Conservation (phyloP, 441 rosid genomes). For the Brassica balearica region DNA sequence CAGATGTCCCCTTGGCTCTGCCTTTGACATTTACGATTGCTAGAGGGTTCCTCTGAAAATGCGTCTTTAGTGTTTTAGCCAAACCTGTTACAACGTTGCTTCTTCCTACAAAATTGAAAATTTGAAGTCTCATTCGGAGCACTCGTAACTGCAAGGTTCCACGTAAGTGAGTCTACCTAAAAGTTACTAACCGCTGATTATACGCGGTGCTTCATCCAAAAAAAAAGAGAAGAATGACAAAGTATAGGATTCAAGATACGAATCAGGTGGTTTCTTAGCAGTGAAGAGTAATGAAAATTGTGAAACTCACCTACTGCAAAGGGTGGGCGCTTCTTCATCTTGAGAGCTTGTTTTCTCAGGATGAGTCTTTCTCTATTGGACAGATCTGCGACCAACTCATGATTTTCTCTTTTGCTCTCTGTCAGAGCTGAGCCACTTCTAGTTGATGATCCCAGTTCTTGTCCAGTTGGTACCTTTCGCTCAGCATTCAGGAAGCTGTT, state of each 20-base stretch:
- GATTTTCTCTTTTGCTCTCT: constrained; percentile 35
- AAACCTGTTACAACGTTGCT: constrained; percentile 85
- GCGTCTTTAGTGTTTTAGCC: constrained; percentile 73
- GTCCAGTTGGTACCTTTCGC: constrained; percentile 22
- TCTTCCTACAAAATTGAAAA: constrained; percentile 56
- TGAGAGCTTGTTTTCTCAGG: constrained; percentile 48
- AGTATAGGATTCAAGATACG: background rate
- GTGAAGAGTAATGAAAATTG: constrained; percentile 14
- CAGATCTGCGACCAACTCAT: constrained; percentile 52
- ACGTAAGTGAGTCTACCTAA: background rate
- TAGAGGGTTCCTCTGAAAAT: constrained; percentile 80
- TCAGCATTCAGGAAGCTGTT: constrained; percentile 25
- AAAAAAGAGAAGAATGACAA: no score
- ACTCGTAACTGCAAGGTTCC: background rate
- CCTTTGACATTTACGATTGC: constrained; percentile 93
- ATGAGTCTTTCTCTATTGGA: constrained; percentile 64
- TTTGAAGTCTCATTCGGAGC: background rate
- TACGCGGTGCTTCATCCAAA: no score
- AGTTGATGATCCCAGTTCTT: constrained; percentile 34
- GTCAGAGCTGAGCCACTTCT: constrained; percentile 40
- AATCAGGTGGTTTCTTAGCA: constrained; percentile 26
- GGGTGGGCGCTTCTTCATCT: constrained; percentile 48
- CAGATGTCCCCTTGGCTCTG: constrained; percentile 95
- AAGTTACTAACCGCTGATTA: no score
- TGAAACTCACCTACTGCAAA: constrained; percentile 45